Evolutionary conservation across 805 yeast genomes (phyloP), one percentile per base, ranked within the genome.

Genomic region (Candida nemodendra): DNA sequence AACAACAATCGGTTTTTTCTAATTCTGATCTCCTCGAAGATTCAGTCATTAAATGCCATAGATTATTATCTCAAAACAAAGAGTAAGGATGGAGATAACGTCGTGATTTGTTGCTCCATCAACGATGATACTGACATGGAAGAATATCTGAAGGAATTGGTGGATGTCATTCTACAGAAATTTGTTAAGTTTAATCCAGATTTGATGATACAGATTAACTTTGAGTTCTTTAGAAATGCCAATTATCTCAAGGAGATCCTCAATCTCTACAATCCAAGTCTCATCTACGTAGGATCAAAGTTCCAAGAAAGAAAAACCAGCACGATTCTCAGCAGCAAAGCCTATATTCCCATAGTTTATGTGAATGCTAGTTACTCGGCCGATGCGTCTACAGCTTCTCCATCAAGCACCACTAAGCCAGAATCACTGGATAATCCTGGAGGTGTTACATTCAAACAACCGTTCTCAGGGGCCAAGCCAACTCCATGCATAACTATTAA

Each of bases 11-110:
- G 50, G 34, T 54, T 44, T 28, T 53, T 56, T 40, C 39, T 84
- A 42, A 74, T 79, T 11, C 76, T 81, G 49, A 68, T 85, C 28
- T 69, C 80, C 38, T 87, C 84, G 4, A 66, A 86, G 39, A 68
- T 66, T 32, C 84, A 81, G 58, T 81, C 93, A 0, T 79, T 90
- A 84, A 82, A 79, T 19, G 78, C 86, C 1, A 59, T 85, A 13
- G 91, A 84, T 55, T 85, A 81, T 73, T 65, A 76, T 8, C 52
- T 82, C 13, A 64, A 66, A 27, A 64, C 68, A 30, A 59, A 79
- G 7, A 62, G 78, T 5, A 72, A 71, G 38, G 62, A 78, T 50
- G 85, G 88, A 11, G 95, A 85, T 57, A 71, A 75, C 27, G 58
- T 85, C 3, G 74, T 85, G 2, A 68, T 85, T 2, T 55, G 57